Conservation (phyloP, 2,329 filamentous ascomycete genomes). For the Akanthomyces lecanii region DNA sequence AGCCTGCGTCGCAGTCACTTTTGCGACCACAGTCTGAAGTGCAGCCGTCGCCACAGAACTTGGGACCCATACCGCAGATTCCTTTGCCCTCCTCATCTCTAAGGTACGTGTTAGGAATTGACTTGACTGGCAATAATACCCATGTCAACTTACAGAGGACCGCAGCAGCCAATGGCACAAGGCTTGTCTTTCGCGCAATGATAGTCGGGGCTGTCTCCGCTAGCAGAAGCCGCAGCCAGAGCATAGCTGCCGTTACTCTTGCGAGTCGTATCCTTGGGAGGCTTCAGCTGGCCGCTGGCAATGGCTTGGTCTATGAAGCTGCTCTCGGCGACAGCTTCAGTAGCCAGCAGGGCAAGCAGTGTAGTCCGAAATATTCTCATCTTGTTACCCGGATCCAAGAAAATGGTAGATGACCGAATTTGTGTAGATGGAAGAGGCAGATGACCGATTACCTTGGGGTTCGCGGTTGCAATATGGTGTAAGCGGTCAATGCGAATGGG, state of each 20-base stretch:
- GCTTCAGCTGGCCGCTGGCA: background rate
- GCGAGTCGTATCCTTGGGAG: background rate
- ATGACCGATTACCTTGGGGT: background rate
- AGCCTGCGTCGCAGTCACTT: conserved; percentile 30
- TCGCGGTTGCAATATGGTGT: background rate
- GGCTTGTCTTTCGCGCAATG: conserved; percentile 11
- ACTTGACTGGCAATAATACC: background rate
- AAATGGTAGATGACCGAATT: background rate
- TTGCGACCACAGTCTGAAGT: conserved; percentile 24
- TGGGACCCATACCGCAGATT: conserved; percentile 7
- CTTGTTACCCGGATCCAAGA: background rate
- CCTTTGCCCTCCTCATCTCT: background rate
- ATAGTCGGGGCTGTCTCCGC: background rate
- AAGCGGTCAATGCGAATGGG: background rate
- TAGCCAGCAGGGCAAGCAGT: background rate
- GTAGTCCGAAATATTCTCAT: background rate
- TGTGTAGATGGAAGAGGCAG: background rate
- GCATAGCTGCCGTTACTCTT: background rate
- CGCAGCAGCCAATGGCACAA: conserved; percentile 22
- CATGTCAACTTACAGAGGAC: conserved; percentile 13
- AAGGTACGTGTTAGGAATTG: background rate
- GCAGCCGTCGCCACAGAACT: conserved; percentile 18
- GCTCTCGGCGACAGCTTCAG: background rate
- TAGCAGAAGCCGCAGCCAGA: background rate
- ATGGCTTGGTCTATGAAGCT: background rate